phyloP scores from a whole-genome alignment of 140 eudicot genomes.

The Ambrosia hybrid region DNA sequence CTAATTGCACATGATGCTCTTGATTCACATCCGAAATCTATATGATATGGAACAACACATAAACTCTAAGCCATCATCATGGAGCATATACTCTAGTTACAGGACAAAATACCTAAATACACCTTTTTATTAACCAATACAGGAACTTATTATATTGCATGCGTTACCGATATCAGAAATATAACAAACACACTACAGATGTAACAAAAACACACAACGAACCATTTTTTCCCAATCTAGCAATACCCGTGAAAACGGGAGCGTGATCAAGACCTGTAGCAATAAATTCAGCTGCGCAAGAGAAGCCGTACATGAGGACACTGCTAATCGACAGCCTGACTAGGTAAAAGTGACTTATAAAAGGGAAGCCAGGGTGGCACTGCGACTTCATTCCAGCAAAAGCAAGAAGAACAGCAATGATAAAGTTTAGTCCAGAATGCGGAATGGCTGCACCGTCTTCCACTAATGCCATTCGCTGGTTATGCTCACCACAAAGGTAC shows the following conservation, averaged over 20 bases:
- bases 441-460: neutral
- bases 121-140: too few relatives aligned
- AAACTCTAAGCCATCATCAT: neutral
- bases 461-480: neutral
- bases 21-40: too few relatives aligned
- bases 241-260: neutral
- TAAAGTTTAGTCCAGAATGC: neutral
- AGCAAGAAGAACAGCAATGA: neutral
- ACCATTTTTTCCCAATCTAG: constrained; percentile 2
- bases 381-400: constrained; percentile 17
- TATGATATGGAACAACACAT: neutral
- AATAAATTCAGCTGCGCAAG: neutral
- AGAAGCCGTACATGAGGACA: neutral
- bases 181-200: constrained; percentile 15
- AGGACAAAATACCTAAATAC: neutral
- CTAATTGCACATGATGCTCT: too few relatives aligned
- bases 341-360: neutral
- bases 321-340: neutral
- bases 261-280: neutral
- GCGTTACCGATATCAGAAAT: neutral
- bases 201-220: constrained; percentile 12
- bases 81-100: neutral
- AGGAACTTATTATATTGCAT: neutral
- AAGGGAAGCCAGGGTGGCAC: neutral
- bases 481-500: neutral